Evolutionary conservation across 2,329 filamentous ascomycete genomes (phyloP).

Genomic region (Capronia epimyces): DNA sequence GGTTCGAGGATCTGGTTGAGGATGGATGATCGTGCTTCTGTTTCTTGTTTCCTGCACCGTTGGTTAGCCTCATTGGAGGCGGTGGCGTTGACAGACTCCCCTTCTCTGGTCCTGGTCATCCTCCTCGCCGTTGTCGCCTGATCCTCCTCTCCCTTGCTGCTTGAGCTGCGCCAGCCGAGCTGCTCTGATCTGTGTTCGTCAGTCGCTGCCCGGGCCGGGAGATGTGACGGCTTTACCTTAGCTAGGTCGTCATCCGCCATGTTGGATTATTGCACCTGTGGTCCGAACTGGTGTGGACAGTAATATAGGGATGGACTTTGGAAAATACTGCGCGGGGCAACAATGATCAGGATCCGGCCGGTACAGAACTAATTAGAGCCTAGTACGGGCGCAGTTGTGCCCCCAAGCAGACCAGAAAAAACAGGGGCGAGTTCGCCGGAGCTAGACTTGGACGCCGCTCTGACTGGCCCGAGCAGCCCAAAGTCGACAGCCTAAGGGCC

Average conservation of each 20-base stretch:
- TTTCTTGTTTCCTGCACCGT: conserved; percentile 41
- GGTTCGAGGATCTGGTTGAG: conserved; percentile 91
- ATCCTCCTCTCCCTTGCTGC: conserved; percentile 52
- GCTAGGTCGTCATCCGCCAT: conserved; percentile 65
- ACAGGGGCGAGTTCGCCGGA: no score
- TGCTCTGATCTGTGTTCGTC: conserved; percentile 65
- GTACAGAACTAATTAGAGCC: no score
- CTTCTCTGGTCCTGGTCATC: conserved; percentile 65
- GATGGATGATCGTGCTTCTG: conserved; percentile 69
- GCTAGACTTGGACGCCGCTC: no score
- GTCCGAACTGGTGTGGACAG: neutral
- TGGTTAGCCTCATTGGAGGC: conserved; percentile 13
- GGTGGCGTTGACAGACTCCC: conserved; percentile 39
- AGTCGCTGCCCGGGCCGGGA: conserved; percentile 11
- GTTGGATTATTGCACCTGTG: conserved; percentile 12
- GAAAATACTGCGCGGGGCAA: conserved; percentile 9
- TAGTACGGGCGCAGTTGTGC: no score
- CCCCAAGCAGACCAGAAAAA: no score
- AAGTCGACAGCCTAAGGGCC: no score
- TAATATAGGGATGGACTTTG: neutral
- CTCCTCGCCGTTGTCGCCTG: conserved; percentile 48
- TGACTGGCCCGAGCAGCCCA: no score
- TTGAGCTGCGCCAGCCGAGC: conserved; percentile 92
- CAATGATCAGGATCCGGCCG: neutral
- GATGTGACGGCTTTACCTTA: conserved; percentile 42